Percentiles rank a stretch among this genome's conserved stretches.
Evolutionary conservation across 768 basidiomycete genomes (phyloP).

Genomic region (Macrolepiota albuminosa): DNA sequence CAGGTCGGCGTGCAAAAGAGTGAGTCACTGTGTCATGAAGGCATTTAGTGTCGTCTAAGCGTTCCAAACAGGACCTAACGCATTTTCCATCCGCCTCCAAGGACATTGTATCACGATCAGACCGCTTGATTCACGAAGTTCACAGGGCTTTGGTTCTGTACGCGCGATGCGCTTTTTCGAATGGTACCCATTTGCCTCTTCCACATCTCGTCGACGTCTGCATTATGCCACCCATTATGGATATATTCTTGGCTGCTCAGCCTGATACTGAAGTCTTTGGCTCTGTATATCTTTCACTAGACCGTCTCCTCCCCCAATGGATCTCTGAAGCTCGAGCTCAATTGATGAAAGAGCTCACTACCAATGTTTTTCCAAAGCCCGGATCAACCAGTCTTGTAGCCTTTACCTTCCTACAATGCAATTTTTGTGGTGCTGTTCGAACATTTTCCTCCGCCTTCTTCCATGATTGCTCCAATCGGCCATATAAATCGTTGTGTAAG

Average conservation of each 20-base stretch:
- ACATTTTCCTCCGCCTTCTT: neutral
- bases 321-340: neutral
- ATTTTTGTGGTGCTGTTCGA: neutral
- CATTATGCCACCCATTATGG: neutral
- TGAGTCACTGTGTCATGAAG: neutral
- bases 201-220: slow-evolving; percentile 2
- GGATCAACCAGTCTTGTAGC: neutral
- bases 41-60: neutral
- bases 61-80: neutral
- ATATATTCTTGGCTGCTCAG: neutral
- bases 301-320: neutral
- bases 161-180: neutral
- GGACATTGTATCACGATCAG: neutral
- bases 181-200: neutral
- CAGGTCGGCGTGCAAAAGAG: neutral
- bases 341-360: neutral
- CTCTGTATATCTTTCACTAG: neutral
- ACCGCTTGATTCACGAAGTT: neutral
- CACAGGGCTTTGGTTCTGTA: neutral
- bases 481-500: neutral
- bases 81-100: too few species aligned
- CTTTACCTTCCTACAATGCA: neutral
- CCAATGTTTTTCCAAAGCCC: neutral
- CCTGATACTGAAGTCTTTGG: neutral
- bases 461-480: neutral